Percentiles rank a stretch among this genome's conserved stretches.
Evolutionary conservation across 345 rosid genomes (phyloP).

Genomic region (Theobroma cacao): DNA sequence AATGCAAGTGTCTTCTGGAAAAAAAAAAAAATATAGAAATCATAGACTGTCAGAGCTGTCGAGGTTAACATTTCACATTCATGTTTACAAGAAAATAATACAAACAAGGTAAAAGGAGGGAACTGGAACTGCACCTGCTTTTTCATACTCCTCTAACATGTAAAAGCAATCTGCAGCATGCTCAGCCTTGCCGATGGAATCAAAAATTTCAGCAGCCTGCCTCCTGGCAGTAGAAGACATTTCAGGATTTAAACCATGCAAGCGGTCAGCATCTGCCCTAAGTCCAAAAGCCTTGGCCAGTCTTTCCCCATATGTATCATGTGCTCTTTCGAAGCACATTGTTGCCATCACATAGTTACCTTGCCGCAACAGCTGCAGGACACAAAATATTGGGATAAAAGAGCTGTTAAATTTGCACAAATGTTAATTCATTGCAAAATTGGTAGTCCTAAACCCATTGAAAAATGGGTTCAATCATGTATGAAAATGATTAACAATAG

Average conservation of each 20-base stretch:
- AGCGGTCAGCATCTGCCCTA: slow-evolving; percentile 36
- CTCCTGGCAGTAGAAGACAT: slow-evolving; percentile 30
- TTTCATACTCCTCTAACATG: slow-evolving; percentile 37
- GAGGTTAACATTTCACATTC: background rate
- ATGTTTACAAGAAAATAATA: background rate
- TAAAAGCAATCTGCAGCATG: slow-evolving; percentile 45
- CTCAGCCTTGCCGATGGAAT: slow-evolving; percentile 44
- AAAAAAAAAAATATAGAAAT: background rate
- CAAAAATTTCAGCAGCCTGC: slow-evolving; percentile 47
- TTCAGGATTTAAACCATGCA: slow-evolving; percentile 32
- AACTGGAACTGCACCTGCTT: slow-evolving; percentile 30
- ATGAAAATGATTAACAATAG: background rate
- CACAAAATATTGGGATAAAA: background rate
- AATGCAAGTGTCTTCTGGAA: background rate
- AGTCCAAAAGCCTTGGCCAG: slow-evolving; percentile 46
- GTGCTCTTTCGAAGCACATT: slow-evolving; percentile 49
- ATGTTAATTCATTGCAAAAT: slow-evolving; percentile 4
- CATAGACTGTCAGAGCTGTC: background rate
- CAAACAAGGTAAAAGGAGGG: background rate
- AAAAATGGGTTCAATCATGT: background rate
- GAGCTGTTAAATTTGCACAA: background rate
- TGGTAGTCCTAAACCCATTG: background rate
- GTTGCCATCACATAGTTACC: slow-evolving; percentile 46
- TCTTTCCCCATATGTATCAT: slow-evolving; percentile 35
- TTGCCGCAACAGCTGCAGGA: slow-evolving; percentile 39